Evolutionary conservation across 441 rosid genomes (phyloP).

Genomic region (Adansonia grandidieri): DNA sequence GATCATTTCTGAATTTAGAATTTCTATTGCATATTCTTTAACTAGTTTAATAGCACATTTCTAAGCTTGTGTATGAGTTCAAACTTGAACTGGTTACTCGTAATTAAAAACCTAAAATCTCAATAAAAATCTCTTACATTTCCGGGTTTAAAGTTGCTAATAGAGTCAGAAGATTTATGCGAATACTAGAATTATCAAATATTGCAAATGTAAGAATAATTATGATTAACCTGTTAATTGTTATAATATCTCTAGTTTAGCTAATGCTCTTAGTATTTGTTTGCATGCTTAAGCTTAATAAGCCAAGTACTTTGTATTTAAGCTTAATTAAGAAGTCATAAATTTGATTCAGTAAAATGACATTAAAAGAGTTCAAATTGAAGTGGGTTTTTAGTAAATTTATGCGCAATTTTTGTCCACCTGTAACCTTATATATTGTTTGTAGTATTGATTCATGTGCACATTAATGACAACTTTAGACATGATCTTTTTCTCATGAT

Average conservation of each 20-base stretch:
- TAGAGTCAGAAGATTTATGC: constrained; percentile 7
- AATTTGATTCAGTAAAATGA: constrained; percentile 1
- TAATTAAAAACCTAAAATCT: constrained; percentile 1
- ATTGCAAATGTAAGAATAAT: neutral
- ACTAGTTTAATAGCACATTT: neutral
- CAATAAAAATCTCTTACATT: neutral
- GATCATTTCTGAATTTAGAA: neutral
- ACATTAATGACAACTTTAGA: neutral
- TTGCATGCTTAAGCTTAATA: neutral
- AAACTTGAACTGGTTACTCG: neutral
- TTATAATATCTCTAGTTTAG: neutral
- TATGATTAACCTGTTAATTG: neutral
- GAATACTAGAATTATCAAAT: neutral
- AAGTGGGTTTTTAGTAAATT: neutral
- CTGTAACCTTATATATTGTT: neutral
- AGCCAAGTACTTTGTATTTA: neutral
- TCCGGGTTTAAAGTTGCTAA: neutral
- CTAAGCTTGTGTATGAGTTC: constrained; percentile 12
- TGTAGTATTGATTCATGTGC: neutral
- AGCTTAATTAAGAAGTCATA: neutral
- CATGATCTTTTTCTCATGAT: neutral
- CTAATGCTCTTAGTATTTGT: neutral
- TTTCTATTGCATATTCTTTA: neutral
- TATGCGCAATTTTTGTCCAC: neutral
- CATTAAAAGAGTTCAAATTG: constrained; percentile 2